These are phyloP conservation scores for Cylindrodendrum hubeiense DNA, from an alignment of 2,329 filamentous ascomycete species.

Conservation along the genomic window DNA sequence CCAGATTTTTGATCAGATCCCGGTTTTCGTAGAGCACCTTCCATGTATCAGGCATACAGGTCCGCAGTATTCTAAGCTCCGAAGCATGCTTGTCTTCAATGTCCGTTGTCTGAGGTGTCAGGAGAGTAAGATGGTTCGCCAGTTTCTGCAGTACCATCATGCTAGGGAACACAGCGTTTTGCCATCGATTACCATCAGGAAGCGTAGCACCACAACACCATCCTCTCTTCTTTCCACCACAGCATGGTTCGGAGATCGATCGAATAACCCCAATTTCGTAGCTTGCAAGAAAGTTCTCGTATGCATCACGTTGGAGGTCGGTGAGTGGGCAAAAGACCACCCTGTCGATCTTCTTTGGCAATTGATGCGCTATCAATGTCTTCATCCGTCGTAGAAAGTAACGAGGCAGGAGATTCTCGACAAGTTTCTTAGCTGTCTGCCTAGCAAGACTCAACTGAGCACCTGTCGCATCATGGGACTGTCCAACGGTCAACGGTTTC, in stretches of 20 bases:
- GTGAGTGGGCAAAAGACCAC: constrained; percentile 97
- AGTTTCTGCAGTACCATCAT: constrained; percentile 88
- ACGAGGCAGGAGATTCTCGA: constrained; percentile 86
- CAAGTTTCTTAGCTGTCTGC: constrained; percentile 85
- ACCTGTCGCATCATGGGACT: constrained; percentile 91
- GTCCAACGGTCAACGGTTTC: constrained; percentile 84
- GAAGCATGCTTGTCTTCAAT: constrained; percentile 79
- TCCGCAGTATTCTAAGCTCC: constrained; percentile 79
- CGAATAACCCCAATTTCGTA: constrained; percentile 78
- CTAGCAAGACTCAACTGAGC: constrained; percentile 85
- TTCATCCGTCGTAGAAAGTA: constrained; percentile 97
- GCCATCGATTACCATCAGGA: constrained; percentile 75
- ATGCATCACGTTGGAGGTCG: constrained; percentile 82
- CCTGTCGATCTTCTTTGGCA: constrained; percentile 93
- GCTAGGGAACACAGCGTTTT: constrained; percentile 84
- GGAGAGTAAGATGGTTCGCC: constrained; percentile 90
- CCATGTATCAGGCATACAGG: constrained; percentile 82
- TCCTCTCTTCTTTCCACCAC: constrained; percentile 74
- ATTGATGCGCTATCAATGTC: constrained; percentile 87
- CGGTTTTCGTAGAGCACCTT: constrained; percentile 78
- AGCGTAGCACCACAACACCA: constrained; percentile 81
- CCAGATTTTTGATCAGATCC: constrained; percentile 83
- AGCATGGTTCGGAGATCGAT: constrained; percentile 75
- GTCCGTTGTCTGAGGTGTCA: constrained; percentile 78
- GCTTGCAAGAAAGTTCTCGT: constrained; percentile 81